Evolutionary conservation across 1,139 yeast species (phyloP).

Genomic region (Geotrichum fermentans): DNA sequence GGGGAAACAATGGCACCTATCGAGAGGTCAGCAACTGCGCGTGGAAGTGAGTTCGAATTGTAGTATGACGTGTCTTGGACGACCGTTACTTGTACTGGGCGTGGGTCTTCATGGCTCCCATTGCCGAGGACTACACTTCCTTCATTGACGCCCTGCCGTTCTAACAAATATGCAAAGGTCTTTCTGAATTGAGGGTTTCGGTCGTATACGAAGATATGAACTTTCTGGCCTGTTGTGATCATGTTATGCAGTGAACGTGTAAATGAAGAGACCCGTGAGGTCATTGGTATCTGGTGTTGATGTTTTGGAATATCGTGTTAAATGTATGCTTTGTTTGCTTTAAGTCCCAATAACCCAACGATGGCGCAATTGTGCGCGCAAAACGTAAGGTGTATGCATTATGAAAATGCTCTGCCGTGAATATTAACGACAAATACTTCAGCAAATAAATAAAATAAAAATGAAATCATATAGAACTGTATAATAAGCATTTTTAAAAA

Average conservation of each 20-base stretch:
- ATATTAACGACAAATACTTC: too few species aligned
- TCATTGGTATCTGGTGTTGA: neutral
- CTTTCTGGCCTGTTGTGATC: neutral
- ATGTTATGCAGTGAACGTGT: neutral
- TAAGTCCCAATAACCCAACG: neutral
- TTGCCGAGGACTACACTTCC: conserved; percentile 2
- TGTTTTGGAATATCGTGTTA: neutral
- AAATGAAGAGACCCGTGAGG: neutral
- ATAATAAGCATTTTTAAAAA: too few species aligned
- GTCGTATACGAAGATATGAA: conserved; percentile 19
- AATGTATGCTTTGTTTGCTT: neutral
- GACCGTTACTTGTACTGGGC: neutral
- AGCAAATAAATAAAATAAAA: too few species aligned
- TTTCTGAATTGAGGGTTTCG: conserved; percentile 10
- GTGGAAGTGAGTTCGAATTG: neutral
- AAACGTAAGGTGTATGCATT: too few species aligned
- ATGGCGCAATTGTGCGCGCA: too few species aligned
- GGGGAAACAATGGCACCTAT: conserved; percentile 45
- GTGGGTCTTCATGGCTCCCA: neutral
- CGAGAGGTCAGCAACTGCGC: conserved; percentile 18
- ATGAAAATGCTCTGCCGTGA: too few species aligned
- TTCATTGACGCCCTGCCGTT: conserved; percentile 17
- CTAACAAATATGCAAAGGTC: conserved; percentile 7
- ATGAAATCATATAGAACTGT: too few species aligned
- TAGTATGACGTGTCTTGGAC: neutral